Percentiles rank a stretch among this genome's conserved stretches.
Evolutionary conservation across 2,329 filamentous ascomycete genomes (phyloP).

Genomic region (Fusarium decemcellulare): DNA sequence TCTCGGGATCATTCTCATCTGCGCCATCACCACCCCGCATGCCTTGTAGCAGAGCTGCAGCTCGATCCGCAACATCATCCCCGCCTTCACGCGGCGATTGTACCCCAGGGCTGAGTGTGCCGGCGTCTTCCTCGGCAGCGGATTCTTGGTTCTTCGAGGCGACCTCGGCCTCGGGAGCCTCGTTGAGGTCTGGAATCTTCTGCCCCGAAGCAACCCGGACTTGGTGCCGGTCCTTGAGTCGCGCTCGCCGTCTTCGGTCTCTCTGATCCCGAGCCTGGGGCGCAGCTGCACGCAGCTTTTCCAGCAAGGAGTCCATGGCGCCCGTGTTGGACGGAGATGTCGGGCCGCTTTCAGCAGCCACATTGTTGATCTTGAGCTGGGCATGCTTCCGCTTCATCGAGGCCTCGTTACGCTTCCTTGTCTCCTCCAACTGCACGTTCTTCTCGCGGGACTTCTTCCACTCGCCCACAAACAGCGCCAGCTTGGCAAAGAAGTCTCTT

Average conservation of each 20-base stretch:
- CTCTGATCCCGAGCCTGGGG: conserved; percentile 91
- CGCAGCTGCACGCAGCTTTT: conserved; percentile 94
- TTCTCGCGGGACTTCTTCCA: conserved; percentile 98
- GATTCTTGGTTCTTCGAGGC: conserved; percentile 52
- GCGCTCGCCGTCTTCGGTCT: conserved; percentile 87
- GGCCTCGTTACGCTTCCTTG: conserved; percentile 86
- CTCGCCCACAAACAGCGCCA: conserved; percentile 89
- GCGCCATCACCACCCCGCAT: conserved; percentile 78
- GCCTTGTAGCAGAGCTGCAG: conserved; percentile 86
- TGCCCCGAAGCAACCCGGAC: conserved; percentile 92
- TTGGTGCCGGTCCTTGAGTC: conserved; percentile 92
- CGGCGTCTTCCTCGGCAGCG: conserved; percentile 64
- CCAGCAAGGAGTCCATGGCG: conserved; percentile 95
- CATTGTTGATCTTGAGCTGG: conserved; percentile 73
- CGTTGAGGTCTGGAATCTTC: conserved; percentile 80
- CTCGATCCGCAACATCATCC: conserved; percentile 87
- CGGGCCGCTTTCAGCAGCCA: conserved; percentile 64
- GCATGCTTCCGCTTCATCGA: conserved; percentile 92
- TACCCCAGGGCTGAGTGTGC: conserved; percentile 65
- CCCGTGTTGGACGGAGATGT: conserved; percentile 82
- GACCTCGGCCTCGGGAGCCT: conserved; percentile 70
- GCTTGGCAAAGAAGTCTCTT: conserved; percentile 94
- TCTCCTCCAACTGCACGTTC: conserved; percentile 88
- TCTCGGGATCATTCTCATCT: conserved; percentile 63
- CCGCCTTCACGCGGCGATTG: conserved; percentile 63